Percentiles rank a stretch among this genome's conserved stretches.
These are phyloP conservation scores for Nicotiana obtusifolia DNA, from an alignment of 257 asterid genomes.

Conservation along the genomic window DNA sequence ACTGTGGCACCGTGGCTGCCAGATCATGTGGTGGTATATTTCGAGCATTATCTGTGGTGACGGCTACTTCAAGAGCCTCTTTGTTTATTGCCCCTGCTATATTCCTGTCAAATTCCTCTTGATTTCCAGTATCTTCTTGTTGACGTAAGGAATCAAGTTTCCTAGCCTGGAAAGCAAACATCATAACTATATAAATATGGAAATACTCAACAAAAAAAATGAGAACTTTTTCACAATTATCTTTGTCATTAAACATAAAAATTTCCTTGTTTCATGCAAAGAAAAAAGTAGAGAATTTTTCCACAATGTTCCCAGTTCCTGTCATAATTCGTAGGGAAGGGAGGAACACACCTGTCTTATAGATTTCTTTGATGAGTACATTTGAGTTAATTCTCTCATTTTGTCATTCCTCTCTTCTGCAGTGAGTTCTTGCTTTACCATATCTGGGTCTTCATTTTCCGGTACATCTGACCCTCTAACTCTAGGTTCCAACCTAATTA, in stretches of 20 bases:
- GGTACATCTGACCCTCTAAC: conserved; percentile 29
- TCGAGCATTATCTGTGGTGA: conserved; percentile 25
- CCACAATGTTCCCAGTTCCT: neutral
- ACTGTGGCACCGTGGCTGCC: conserved; percentile 49
- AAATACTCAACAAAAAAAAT: neutral
- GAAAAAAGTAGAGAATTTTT: neutral
- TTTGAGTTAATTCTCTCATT: conserved; percentile 11
- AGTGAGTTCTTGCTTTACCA: conserved; percentile 28
- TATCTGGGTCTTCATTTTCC: conserved; percentile 32
- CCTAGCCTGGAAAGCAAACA: conserved; percentile 35
- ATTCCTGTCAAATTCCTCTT: conserved; percentile 33
- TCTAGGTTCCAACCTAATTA: conserved; percentile 67
- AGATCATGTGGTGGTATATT: conserved; percentile 67
- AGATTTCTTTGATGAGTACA: conserved; percentile 41
- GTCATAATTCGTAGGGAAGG: neutral
- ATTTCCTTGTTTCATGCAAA: neutral
- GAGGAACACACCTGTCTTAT: conserved; percentile 36
- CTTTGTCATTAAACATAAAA: neutral
- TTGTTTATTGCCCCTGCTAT: conserved; percentile 37
- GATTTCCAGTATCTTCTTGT: conserved; percentile 37
- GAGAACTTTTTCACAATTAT: neutral
- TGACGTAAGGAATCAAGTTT: conserved; percentile 37
- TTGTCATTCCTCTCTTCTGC: conserved; percentile 34
- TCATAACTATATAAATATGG: neutral
- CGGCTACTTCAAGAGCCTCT: conserved; percentile 43